Percentiles rank a stretch among this genome's conserved stretches.
Evolutionary conservation across 306 rosid genomes (phyloP).

Genomic region (Quercus bicolor): DNA sequence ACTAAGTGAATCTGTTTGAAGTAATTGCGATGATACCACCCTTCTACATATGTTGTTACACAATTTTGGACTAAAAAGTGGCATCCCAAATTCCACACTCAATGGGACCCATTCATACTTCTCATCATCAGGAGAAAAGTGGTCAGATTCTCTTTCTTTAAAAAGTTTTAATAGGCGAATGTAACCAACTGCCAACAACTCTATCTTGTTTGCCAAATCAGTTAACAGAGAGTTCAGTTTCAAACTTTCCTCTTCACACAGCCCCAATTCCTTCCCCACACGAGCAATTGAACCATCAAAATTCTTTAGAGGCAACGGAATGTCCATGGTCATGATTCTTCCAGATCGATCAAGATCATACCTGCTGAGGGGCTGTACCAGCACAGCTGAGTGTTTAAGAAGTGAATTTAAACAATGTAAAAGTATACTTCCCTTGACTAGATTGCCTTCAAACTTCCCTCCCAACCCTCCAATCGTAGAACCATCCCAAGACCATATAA

Average conservation of each 20-base stretch:
- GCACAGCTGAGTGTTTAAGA: slow-evolving; percentile 78
- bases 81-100: slow-evolving; percentile 90
- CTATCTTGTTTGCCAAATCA: slow-evolving; percentile 57
- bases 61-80: slow-evolving; percentile 79
- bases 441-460: slow-evolving; percentile 75
- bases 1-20: slow-evolving; percentile 62
- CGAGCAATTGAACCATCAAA: slow-evolving; percentile 65
- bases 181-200: slow-evolving; percentile 85
- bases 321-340: slow-evolving; percentile 64
- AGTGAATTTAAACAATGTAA: slow-evolving; percentile 88
- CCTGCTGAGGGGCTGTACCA: slow-evolving; percentile 86
- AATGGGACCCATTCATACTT: slow-evolving; percentile 92
- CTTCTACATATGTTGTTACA: slow-evolving; percentile 74
- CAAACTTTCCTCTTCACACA: slow-evolving; percentile 54
- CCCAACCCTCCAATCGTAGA: slow-evolving; percentile 82
- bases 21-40: slow-evolving; percentile 74
- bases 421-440: slow-evolving; percentile 78
- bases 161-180: slow-evolving; percentile 72
- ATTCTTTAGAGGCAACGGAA: slow-evolving; percentile 88
- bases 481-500: slow-evolving; percentile 96
- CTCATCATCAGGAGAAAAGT: slow-evolving; percentile 44
- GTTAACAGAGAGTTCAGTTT: slow-evolving; percentile 58
- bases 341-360: slow-evolving; percentile 73
- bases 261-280: slow-evolving; percentile 66
- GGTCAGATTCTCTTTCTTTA: slow-evolving; percentile 46